Conservation (phyloP, 2,329 filamentous ascomycete genomes). For the Thelonectria rubi region DNA sequence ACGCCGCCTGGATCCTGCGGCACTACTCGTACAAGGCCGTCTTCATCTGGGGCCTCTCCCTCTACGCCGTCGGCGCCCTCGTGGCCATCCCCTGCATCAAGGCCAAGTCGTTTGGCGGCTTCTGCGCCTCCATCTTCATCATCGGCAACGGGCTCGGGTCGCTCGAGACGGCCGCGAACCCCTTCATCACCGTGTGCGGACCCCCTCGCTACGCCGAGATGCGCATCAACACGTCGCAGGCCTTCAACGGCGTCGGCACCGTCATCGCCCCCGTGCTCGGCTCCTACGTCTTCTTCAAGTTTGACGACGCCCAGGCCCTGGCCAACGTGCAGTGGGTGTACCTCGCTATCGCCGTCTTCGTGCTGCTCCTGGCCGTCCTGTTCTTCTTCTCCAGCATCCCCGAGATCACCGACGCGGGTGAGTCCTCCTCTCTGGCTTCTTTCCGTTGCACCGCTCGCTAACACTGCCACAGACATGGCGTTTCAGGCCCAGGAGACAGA, state of each 20-base stretch:
- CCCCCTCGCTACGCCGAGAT: slow-evolving; percentile 77
- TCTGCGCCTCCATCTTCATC: slow-evolving; percentile 77
- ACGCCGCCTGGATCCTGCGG: slow-evolving; percentile 70
- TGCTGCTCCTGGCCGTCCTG: slow-evolving; percentile 70
- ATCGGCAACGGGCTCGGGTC: slow-evolving; percentile 78
- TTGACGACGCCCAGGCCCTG: slow-evolving; percentile 64
- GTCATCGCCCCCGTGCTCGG: slow-evolving; percentile 77
- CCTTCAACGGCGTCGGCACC: slow-evolving; percentile 79
- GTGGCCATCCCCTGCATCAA: slow-evolving; percentile 66
- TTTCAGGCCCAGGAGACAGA: slow-evolving; percentile 65
- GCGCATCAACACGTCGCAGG: slow-evolving; percentile 79
- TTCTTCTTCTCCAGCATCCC: slow-evolving; percentile 75
- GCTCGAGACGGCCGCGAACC: slow-evolving; percentile 81
- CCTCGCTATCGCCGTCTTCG: slow-evolving; percentile 76
- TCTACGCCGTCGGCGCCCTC: slow-evolving; percentile 72
- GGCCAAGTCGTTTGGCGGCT: slow-evolving; percentile 74
- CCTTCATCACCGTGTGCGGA: slow-evolving; percentile 70
- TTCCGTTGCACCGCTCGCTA: neutral
- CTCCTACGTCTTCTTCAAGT: slow-evolving; percentile 77
- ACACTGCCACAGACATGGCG: slow-evolving; percentile 65
- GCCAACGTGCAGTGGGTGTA: slow-evolving; percentile 81
- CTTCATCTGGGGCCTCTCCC: slow-evolving; percentile 72
- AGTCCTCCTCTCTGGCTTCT: slow-evolving; percentile 16
- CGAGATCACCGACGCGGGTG: slow-evolving; percentile 68
- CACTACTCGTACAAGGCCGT: slow-evolving; percentile 72